Evolutionary conservation across 345 rosid species (phyloP), one percentile per base, ranked within the genome.

Genomic region (Dipteronia sinensis): DNA sequence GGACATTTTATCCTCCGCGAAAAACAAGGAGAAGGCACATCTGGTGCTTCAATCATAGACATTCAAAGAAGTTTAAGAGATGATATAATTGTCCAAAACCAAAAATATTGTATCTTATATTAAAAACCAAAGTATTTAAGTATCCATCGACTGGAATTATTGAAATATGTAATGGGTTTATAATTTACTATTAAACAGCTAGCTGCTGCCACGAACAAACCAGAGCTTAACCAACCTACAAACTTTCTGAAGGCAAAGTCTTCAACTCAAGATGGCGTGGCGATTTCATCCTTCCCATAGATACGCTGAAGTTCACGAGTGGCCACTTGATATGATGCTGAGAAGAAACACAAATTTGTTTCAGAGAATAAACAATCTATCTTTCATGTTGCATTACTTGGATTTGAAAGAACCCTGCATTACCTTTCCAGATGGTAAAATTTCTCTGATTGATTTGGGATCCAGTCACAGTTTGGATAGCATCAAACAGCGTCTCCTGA

Each of bases 311-410:
- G 89, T 77, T 88, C 91, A 42, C 89, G 88, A 47, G 89, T 80
- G 67, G 94, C 94, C 49, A 89, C 91, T 87, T 88, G 89, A 67
- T 83, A 88, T 61, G 94, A 90, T 69, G 86, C 94, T 90, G 87
- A 69, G 47, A 71, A 82, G 42, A 58, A 69, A 23, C 65, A 20
- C 38, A 65, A 56, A 31, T 42, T 46, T 80, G 73, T 69, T 9
- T 42, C 46, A 51, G 79, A 64, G 46, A 63, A 51, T 22, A 38
- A 20, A 64, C 16, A 15, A 51, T 47, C 55, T 72, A 80, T 81
- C 84, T 79, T 78, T 82, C 82, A 40, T 29, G 31, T 19, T 17
- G 27, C 15, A 72, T 59, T 59, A 64, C 72, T 74, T 68, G 64
- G 11, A 34, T 20, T 55, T 19, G 16, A 42, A 49, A 53, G 31